Conservation (phyloP, 2,329 filamentous ascomycete species). For the Botrytis galanthina region DNA sequence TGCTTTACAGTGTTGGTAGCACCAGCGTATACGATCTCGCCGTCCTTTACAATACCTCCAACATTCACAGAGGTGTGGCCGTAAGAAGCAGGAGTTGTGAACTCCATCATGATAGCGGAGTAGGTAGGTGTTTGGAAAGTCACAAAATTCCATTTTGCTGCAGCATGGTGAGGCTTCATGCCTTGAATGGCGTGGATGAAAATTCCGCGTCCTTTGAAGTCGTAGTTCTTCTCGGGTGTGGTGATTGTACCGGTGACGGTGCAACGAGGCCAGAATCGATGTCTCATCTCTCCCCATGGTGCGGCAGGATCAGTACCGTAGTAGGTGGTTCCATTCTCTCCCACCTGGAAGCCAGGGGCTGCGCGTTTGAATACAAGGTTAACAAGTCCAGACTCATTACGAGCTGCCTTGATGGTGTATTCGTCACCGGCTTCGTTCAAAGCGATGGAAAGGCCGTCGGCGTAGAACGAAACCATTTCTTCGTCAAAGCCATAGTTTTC, state of each 20-base stretch:
- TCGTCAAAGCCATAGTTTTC: constrained; percentile 80
- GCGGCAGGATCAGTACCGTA: constrained; percentile 85
- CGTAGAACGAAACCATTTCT: constrained; percentile 79
- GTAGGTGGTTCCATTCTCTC: constrained; percentile 76
- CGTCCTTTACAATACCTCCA: constrained; percentile 77
- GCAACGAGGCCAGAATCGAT: constrained; percentile 92
- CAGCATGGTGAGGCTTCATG: constrained; percentile 98
- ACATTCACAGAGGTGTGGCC: constrained; percentile 80
- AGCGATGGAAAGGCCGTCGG: constrained; percentile 79
- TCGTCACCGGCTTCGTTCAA: constrained; percentile 78
- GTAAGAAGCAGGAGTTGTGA: constrained; percentile 89
- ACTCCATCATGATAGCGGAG: constrained; percentile 94
- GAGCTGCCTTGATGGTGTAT: constrained; percentile 88
- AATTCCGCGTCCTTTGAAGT: constrained; percentile 76
- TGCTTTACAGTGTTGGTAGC: constrained; percentile 66
- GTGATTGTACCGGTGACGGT: constrained; percentile 78
- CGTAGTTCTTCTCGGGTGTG: constrained; percentile 75
- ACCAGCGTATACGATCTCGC: constrained; percentile 73
- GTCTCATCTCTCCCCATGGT: constrained; percentile 90
- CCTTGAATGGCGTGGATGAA: constrained; percentile 88
- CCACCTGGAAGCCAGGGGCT: constrained; percentile 79
- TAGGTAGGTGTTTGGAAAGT: constrained; percentile 86
- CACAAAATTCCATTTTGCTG: constrained; percentile 88
- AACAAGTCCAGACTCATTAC: constrained; percentile 75
- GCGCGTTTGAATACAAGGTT: constrained; percentile 77